Evolutionary conservation across 129 eudicot genomes (phyloP).

Genomic region (Flaveria linearis): DNA sequence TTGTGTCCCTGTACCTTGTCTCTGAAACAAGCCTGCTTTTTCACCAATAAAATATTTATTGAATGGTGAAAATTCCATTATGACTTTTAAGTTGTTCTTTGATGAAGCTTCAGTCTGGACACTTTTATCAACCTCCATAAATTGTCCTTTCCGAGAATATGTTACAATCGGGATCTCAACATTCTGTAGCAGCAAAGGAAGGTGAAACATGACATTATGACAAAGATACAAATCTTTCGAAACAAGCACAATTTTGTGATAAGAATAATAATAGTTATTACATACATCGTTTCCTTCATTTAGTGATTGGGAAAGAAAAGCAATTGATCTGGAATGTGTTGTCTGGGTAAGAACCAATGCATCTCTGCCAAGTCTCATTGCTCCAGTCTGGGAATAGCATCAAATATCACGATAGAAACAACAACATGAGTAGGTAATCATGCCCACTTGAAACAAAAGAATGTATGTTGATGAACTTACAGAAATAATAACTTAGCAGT

Average conservation of each 20-base stretch:
- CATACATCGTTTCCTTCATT: slow-evolving; percentile 29
- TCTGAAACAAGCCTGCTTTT: slow-evolving; percentile 54
- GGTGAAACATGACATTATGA: background rate
- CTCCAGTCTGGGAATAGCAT: slow-evolving; percentile 50
- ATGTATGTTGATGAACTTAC: background rate
- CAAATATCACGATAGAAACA: background rate
- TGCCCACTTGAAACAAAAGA: background rate
- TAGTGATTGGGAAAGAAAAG: slow-evolving; percentile 66
- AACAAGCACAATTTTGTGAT: background rate
- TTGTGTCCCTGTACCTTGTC: slow-evolving; percentile 65
- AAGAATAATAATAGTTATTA: slow-evolving; percentile 22
- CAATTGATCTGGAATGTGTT: slow-evolving; percentile 62
- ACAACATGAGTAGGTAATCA: background rate
- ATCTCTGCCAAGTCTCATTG: slow-evolving; percentile 82
- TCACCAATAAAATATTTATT: slow-evolving; percentile 70
- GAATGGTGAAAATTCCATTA: slow-evolving; percentile 66
- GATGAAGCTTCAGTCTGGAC: slow-evolving; percentile 54
- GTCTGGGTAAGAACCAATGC: slow-evolving; percentile 80
- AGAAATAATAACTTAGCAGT: background rate
- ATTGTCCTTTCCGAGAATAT: slow-evolving; percentile 16
- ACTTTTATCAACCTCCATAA: slow-evolving; percentile 28
- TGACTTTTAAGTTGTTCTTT: slow-evolving; percentile 50
- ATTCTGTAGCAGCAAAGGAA: slow-evolving; percentile 15
- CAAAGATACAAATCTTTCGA: background rate
- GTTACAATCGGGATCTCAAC: slow-evolving; percentile 17